phyloP scores from a whole-genome alignment of 1,284 basidiomycete species.

The Tilletiaria anomala region DNA sequence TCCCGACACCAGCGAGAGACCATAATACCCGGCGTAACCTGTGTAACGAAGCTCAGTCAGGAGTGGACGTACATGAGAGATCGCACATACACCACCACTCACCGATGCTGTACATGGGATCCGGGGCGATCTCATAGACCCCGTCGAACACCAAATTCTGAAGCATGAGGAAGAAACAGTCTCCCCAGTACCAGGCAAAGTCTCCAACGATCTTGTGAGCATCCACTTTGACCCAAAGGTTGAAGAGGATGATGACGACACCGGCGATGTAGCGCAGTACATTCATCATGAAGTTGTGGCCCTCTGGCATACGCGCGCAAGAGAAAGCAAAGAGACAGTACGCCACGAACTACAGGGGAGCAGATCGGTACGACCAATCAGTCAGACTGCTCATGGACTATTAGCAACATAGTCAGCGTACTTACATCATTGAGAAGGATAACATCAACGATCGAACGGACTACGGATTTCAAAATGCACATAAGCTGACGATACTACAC shows the following conservation, averaged over 20 bases:
- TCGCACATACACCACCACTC: no score
- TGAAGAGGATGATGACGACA: constrained; percentile 72
- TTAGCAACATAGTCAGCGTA: constrained; percentile 1
- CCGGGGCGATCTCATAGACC: constrained; percentile 77
- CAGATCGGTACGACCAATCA: not conserved
- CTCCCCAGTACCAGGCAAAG: constrained; percentile 79
- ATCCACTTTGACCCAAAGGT: constrained; percentile 96
- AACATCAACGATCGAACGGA: constrained; percentile 80
- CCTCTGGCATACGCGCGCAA: constrained; percentile 60
- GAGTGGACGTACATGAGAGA: no score
- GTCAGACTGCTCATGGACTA: not conserved
- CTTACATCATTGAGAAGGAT: constrained; percentile 62
- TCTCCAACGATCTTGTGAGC: constrained; percentile 88
- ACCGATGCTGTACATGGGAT: constrained; percentile 91
- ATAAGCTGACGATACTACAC: no score
- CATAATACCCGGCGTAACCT: constrained; percentile 59
- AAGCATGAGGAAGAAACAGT: constrained; percentile 69
- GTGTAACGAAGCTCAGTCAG: no score
- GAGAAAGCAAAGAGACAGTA: constrained; percentile 76
- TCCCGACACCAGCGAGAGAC: constrained; percentile 72
- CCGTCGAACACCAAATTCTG: constrained; percentile 85
- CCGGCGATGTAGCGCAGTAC: constrained; percentile 76
- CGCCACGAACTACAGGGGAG: constrained; percentile 69
- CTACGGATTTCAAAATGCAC: no score
- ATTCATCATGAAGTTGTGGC: constrained; percentile 59